These are phyloP conservation scores for Madurella fahalii DNA, from an alignment of 2,329 filamentous ascomycete species.

Conservation along the genomic window DNA sequence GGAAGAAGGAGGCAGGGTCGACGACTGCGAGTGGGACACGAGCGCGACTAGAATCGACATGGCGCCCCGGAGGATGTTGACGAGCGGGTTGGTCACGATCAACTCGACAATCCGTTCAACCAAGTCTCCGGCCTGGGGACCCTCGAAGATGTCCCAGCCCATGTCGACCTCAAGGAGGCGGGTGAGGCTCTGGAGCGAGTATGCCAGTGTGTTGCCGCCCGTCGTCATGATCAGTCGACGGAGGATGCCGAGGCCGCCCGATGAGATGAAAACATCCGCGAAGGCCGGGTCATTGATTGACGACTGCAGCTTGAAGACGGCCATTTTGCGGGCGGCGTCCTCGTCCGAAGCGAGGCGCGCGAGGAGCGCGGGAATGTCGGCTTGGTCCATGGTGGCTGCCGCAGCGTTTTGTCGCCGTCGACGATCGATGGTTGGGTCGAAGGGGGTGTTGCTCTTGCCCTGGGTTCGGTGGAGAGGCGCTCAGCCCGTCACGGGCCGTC, in stretches of 20 bases:
- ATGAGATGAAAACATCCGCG: conserved; percentile 91
- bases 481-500: not conserved
- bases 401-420: not conserved
- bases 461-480: not conserved
- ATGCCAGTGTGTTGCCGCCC: conserved; percentile 90
- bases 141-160: conserved; percentile 87
- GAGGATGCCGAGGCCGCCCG: conserved; percentile 77
- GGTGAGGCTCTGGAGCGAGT: conserved; percentile 84
- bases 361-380: conserved; percentile 62
- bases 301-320: conserved; percentile 94
- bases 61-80: conserved; percentile 93
- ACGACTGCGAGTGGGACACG: conserved; percentile 75
- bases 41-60: conserved; percentile 96
- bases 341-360: conserved; percentile 64
- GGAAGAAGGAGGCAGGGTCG: conserved; percentile 26
- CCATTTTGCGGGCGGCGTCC: conserved; percentile 96
- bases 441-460: not conserved
- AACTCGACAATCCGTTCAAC: conserved; percentile 80
- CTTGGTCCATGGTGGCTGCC: conserved; percentile 53
- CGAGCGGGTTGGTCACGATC: conserved; percentile 89
- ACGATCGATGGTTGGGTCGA: not conserved
- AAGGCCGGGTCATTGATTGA: conserved; percentile 95
- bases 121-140: conserved; percentile 58
- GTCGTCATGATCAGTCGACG: conserved; percentile 79
- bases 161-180: conserved; percentile 92